Evolutionary conservation across 805 yeast genomes (phyloP).

Genomic region (Yarrowia sp.): DNA sequence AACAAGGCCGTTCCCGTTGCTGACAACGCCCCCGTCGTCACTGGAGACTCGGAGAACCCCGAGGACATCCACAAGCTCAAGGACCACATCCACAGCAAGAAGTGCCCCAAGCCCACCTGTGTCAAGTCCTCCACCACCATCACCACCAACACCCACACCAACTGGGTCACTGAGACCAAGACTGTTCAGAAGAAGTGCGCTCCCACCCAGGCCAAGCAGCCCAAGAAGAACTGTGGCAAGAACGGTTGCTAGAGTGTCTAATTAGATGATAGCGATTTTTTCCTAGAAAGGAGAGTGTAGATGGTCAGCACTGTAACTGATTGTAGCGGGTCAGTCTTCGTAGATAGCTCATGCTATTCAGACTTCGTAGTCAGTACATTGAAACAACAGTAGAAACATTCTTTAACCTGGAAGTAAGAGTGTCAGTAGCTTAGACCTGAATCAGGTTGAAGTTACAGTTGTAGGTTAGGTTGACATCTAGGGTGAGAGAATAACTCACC

Average conservation of each 20-base stretch:
- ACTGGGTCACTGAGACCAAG: neutral
- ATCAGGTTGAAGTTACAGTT: too few species aligned
- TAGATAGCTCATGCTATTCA: too few species aligned
- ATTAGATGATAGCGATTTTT: neutral
- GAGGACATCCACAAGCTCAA: slow-evolving; percentile 12
- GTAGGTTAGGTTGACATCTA: too few species aligned
- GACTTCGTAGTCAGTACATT: too few species aligned
- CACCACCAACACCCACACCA: slow-evolving; percentile 16
- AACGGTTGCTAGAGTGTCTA: neutral
- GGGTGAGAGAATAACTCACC: too few species aligned
- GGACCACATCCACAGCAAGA: neutral
- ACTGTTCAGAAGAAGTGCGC: neutral
- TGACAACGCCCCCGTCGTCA: neutral
- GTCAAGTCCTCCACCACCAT: neutral
- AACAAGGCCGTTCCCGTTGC: slow-evolving; percentile 1
- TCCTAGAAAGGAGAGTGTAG: too few species aligned
- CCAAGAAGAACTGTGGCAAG: slow-evolving; percentile 8
- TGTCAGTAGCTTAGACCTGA: too few species aligned
- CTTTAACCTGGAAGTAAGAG: too few species aligned
- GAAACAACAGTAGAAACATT: too few species aligned
- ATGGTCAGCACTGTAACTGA: too few species aligned
- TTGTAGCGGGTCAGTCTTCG: too few species aligned
- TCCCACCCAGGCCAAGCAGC: neutral
- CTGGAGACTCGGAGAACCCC: neutral
- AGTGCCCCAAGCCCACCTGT: slow-evolving; percentile 1